Base-by-base conservation (phyloP, 208 protist genomes). In the Spongospora subterranea region DNA sequence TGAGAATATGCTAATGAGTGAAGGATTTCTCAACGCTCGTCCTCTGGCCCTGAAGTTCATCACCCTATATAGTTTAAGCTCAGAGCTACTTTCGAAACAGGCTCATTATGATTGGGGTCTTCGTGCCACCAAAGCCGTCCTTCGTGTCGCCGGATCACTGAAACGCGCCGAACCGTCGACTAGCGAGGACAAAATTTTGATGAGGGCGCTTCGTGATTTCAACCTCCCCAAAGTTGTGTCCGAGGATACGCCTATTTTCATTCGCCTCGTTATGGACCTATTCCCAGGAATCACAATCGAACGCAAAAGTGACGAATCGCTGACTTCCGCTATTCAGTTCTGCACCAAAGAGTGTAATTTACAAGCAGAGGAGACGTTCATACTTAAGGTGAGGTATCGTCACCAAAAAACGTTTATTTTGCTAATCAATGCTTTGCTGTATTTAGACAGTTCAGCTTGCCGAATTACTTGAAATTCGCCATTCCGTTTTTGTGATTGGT, bases 31-130 rank as follows among this genome's bases (percentile, higher is more conserved):
- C 65, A 96, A 98, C 88, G 97, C 97, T 6, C 98, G 98, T 93
- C 95, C 97, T 91, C 95, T 99, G 11, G 97, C 98, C 40, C 92
- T 98, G 43, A 99, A 99, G 95, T 99, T 99, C 93, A 97, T 98
- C 65, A 98, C 97, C 0, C 95, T 99, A 13, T 99, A 99, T 94
- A 94, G 95, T 71, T 95, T 99, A 65, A 98, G 97, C 93, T 96
- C 96, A 93, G 97, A 99, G 92, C 95, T 99, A 45, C 96, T 99
- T 45, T 98, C 97, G 0, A 97, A 98, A 46, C 98, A 99, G 93
- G 96, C 98, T 89, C 98, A 99, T 94, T 99, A 99, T 94, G 98
- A 99, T 95, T 99, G 98, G 98, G 98, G 98, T 94, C 95, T 99
- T 66, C 96, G 98, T 91, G 98, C 98, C 0, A 97, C 99, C n/a